These are phyloP conservation scores for Aquilaria yunnanensis DNA, from an alignment of 345 rosid genomes.

Conservation along the genomic window DNA sequence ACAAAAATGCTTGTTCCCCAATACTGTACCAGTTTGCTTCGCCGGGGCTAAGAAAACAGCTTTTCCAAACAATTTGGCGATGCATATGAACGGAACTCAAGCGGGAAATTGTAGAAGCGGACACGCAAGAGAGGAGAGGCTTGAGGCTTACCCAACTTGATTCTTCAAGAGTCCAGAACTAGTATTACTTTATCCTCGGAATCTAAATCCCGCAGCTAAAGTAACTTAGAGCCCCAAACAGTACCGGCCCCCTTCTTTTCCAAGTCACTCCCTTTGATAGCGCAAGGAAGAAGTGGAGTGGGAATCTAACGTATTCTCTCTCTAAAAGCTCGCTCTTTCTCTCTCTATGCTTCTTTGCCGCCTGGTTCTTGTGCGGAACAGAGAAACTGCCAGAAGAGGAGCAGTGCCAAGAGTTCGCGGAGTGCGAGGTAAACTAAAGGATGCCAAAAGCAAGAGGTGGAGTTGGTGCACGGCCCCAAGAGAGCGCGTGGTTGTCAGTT, in stretches of 20 bases:
- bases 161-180: constrained; percentile 5
- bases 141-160: constrained; percentile 24
- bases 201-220: constrained; percentile 5
- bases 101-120: constrained; percentile 12
- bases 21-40: not conserved
- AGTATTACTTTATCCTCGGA: not conserved
- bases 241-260: constrained; percentile 2
- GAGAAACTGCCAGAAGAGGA: constrained; percentile 13
- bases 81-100: constrained; percentile 4
- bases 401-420: constrained; percentile 19
- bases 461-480: constrained; percentile 27
- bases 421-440: constrained; percentile 29
- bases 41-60: not conserved
- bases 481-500: constrained; percentile 32
- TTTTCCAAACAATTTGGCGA: constrained; percentile 4
- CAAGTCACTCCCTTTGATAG: constrained; percentile 9
- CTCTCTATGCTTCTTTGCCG: not conserved
- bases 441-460: constrained; percentile 21
- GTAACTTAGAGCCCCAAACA: constrained; percentile 16
- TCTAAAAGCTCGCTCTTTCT: constrained; percentile 6
- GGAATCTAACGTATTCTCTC: constrained; percentile 1
- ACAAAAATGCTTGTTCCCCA: not conserved
- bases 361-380: constrained; percentile 7
- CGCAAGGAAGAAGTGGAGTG: constrained; percentile 23
- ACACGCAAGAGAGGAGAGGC: constrained; percentile 21